A percentile compares a stretch with the other conserved stretches of the same genome.
phyloP scores from a whole-genome alignment of 2,329 filamentous ascomycete species.

The Talaromyces islandicus region DNA sequence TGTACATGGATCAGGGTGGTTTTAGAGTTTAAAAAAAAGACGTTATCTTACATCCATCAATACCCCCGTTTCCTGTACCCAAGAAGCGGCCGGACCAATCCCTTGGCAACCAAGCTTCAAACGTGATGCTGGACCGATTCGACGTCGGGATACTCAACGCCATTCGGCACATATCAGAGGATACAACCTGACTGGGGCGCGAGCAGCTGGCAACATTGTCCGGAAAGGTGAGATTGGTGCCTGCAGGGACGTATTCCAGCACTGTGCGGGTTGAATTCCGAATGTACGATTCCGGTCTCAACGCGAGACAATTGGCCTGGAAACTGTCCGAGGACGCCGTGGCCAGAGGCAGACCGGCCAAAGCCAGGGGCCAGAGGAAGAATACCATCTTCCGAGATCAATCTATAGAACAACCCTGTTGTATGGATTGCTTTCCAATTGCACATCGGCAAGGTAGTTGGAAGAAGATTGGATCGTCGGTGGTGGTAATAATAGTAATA shows the following conservation, averaged over 20 bases:
- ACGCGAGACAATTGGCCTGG: neutral
- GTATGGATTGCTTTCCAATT: neutral
- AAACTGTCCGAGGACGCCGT: neutral
- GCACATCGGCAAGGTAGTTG: neutral
- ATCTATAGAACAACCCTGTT: neutral
- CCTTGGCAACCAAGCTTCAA: constrained; percentile 46
- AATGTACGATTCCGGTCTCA: neutral
- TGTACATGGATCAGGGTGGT: neutral
- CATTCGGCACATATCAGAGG: constrained; percentile 37
- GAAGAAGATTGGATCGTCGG: neutral
- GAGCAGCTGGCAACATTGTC: constrained; percentile 33
- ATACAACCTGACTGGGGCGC: constrained; percentile 27
- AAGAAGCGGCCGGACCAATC: constrained; percentile 43
- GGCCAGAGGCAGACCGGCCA: neutral
- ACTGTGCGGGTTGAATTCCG: constrained; percentile 6
- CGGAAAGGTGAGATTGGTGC: constrained; percentile 32
- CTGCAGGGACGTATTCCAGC: constrained; percentile 27
- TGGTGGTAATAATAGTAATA: no score
- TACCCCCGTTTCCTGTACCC: constrained; percentile 45
- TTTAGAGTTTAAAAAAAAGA: neutral
- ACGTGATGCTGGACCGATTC: constrained; percentile 38
- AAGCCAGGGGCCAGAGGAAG: neutral
- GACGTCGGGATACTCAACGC: constrained; percentile 38
- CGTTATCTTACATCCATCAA: constrained; percentile 40
- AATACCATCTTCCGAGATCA: neutral